Evolutionary conservation across 2,329 filamentous ascomycete genomes (phyloP), one percentile per base, ranked within the genome.

Genomic region (Fusarium sp.): DNA sequence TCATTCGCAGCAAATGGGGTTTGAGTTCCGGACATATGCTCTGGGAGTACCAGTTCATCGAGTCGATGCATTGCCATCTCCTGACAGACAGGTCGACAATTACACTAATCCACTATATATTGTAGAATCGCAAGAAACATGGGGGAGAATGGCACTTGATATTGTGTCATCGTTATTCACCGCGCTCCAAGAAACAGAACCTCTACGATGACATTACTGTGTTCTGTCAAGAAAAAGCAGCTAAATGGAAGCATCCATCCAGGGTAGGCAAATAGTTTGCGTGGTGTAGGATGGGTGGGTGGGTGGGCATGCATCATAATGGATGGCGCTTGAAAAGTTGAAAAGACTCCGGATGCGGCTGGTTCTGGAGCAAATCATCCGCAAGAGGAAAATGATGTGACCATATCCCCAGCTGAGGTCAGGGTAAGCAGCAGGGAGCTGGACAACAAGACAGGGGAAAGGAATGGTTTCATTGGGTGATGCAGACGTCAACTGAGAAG

Each of bases 341-440:
- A 44, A 52, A 50, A 44, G 32, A 30, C 35, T 56, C 38, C 59
- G 54, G 57, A 67, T 58, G 32, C 58, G 54, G 28, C 33, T 61
- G 30, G 50, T 44, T 72, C 54, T 46, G 40, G 42, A 64, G 44
- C 46, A 44, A 33, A 59, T 53, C 50, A 66, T 57, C 67, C 66
- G 35, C 44, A 63, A 69, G 25, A 61, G 54, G 56, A 56, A 71
- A 71, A 57, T 72, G 59, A 74, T 63, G 63, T 73, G 71, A 71
- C 63, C 33, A 40, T 40, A 28, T 35, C 43, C 59, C 56, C 60
- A 73, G 71, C 71, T 73, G 71, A 73, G 58, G 56, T 47, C 69
- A 72, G 71, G 71, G 67, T 70, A 60, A 25, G 47, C 44, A 67
- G 53, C 71, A 70, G 44, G 53, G 66, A 71, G 53, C 42, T 33